Evolutionary conservation across 768 basidiomycete genomes (phyloP), one percentile per base, ranked within the genome.

Genomic region (Cystobasidium tubakii): DNA sequence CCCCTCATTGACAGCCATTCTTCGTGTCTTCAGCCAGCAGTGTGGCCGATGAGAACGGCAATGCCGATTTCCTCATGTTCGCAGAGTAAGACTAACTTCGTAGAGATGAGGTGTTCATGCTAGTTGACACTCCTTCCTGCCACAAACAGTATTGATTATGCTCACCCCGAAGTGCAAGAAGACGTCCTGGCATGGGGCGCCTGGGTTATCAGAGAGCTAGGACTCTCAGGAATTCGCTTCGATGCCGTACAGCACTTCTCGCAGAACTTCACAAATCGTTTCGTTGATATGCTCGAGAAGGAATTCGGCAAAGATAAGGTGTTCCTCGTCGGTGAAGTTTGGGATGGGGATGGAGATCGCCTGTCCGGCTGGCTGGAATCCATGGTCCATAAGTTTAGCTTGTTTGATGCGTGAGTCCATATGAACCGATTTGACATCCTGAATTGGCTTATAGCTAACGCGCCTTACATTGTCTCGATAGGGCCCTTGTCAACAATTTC

Each of bases 121-220:
- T 42, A 7, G 17, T 42, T 7, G 21, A 39, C 15, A 15, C 7
- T 44, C 23, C 31, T 33, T 73, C 23, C 4, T 44, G 1, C 15
- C 75, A 74, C 62, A 21, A 42, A 67, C 15, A 73, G 81, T 62
- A 76, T 82, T 74, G 82, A 82, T 62, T 81, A 82, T 70, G 73
- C 80, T 3, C 83, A 84, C 75, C 82, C 81, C 0, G 82, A 81
- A 25, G 81, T 81, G 62, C 62, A 74, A n/a, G 67, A 79, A 36
- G 82, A 83, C 43, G 73, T 81, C 69, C 78, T 73, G 62, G 62
- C 74, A 2, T 83, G 82, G 82, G 82, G 83, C 42, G 77, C 77
- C 1, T 83, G 83, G 83, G 75, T 83, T 23, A 55, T 83, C 23
- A 79, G 82, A 36, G 83, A 83, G 77, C 82, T 82, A 17, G 83